Evolutionary conservation across 805 yeast genomes (phyloP), one percentile per base, ranked within the genome.

Genomic region (Deakozyma indianensis): DNA sequence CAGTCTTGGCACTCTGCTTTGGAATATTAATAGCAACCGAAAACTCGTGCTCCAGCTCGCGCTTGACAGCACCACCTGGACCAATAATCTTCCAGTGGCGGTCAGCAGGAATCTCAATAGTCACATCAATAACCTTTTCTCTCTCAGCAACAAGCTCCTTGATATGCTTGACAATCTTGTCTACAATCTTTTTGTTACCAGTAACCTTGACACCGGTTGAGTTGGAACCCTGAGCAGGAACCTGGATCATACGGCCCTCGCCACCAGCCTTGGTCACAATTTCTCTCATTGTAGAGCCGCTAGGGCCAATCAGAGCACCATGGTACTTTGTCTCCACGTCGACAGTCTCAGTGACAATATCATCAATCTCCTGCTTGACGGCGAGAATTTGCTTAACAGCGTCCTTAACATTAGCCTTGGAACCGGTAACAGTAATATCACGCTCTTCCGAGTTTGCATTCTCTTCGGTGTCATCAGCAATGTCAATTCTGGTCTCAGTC

Each of bases 261-360:
- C 82, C 86, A 49, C 96, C 95, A 32, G 96, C 95, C 45, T 74
- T 74, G 43, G 74, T 56, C 44, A 88, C 77, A 45, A 92, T 83
- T 43, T 77, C 83, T 53, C 80, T 76, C 66, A 83, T 76, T 20
- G 70, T 75, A 22, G 81, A 69, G 47, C 95, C 95, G 50, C 78
- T 77, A 47, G 78, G 74, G 25, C 97, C 97, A 49, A 86, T 76
- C 53, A 90, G 69, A 46, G 71, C 73, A 55, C 80, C 78, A 61
- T 82, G 87, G 66, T 77, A 80, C 57, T 80, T 76, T 45, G 82
- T 80, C 51, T 80, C 80, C 47, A 90, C 85, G 20, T 73, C 74
- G 41, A 90, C 56, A 7, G 75, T 66, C 46, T 70, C 72, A 16
- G 77, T 70, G 23, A 74, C 69, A 48, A 67, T 68, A 64, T 83